phyloP scores from a whole-genome alignment of 257 asterid species.

The Penstemon davidsonii region DNA sequence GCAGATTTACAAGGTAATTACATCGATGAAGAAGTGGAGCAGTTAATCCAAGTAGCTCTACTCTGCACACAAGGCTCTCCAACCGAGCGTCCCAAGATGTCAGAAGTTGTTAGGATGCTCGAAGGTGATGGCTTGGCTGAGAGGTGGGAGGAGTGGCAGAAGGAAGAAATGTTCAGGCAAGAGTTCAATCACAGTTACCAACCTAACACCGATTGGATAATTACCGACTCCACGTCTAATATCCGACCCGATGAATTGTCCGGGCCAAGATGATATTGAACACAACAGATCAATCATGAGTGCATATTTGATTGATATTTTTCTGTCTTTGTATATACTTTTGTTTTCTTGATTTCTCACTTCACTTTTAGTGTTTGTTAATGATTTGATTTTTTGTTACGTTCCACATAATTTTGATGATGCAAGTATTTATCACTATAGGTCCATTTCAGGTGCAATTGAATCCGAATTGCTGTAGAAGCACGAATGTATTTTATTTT shows the following conservation, averaged over 20 bases:
- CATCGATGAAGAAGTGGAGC: conserved; percentile 44
- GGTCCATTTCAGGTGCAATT: conserved; percentile 24
- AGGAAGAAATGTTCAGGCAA: conserved; percentile 48
- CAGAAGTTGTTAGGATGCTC: conserved; percentile 52
- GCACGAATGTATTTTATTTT: background rate
- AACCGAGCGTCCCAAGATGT: conserved; percentile 49
- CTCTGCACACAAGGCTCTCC: conserved; percentile 51
- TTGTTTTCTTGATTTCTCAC: background rate
- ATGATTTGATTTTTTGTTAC: conserved; percentile 4
- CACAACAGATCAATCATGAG: background rate
- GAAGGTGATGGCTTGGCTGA: conserved; percentile 56
- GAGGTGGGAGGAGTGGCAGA: conserved; percentile 59
- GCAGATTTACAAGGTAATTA: conserved; percentile 44
- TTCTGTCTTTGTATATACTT: conserved; percentile 23
- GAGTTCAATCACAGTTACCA: conserved; percentile 35
- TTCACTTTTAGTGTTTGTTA: background rate
- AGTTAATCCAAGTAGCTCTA: conserved; percentile 49
- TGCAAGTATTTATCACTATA: conserved; percentile 20
- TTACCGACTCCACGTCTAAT: conserved; percentile 39
- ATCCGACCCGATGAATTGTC: conserved; percentile 44
- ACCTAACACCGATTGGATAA: conserved; percentile 43
- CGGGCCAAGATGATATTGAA: conserved; percentile 40
- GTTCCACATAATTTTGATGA: conserved; percentile 5
- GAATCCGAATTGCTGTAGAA: conserved; percentile 23
- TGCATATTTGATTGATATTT: conserved; percentile 14